Base-by-base conservation (phyloP, 352 stramenopile species). In the Aphanomyces astaci region DNA sequence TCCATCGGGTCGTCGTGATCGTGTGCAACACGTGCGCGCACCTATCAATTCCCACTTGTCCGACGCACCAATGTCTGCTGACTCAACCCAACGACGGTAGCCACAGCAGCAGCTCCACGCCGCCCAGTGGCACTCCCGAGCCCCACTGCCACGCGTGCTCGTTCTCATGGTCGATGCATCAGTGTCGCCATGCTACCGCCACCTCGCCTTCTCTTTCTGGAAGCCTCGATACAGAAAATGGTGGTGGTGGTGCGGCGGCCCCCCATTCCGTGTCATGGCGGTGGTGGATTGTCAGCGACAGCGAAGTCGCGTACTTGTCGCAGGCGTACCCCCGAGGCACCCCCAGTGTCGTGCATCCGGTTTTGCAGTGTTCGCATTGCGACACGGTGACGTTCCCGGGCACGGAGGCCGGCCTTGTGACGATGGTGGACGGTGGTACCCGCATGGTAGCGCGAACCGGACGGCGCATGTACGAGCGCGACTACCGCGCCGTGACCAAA, bases 251-350 rank as follows among this genome's bases (percentile, higher is more conserved):
- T n/a, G n/a, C 36, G 7, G 36, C 36, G 36, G 15, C 36, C 7
- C 15, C 36, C 7, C 7, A 15, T 15, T 7, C 73, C 43, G 0
- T 89, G 78, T 45, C 73, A 73, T n/a, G 83, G 78, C 56, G 11
- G 63, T 92, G 81, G 81, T 92, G 84, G 84, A 87, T 92, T 60
- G 56, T 92, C 54, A 90, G 80, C 67, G 78, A 87, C 22, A 76
- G 89, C 33, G 84, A 92, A 51, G 72, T 77, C 2, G 72, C 80
- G 60, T 92, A 92, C 62, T 76, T 92, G 0, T 64, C 72, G 27
- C 81, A 82, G 22, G 84, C 88, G 24, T 92, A 82, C 43, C 84
- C 84, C 30, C 72, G 64, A 0, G 71, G 82, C 17, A 49, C 63
- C 0, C 72, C 76, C 13, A 78, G 66, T 17, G 72, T 92, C 17